These are phyloP conservation scores for Paracamarosporium sp. DNA, from an alignment of 2,329 filamentous ascomycete genomes.

Conservation along the genomic window DNA sequence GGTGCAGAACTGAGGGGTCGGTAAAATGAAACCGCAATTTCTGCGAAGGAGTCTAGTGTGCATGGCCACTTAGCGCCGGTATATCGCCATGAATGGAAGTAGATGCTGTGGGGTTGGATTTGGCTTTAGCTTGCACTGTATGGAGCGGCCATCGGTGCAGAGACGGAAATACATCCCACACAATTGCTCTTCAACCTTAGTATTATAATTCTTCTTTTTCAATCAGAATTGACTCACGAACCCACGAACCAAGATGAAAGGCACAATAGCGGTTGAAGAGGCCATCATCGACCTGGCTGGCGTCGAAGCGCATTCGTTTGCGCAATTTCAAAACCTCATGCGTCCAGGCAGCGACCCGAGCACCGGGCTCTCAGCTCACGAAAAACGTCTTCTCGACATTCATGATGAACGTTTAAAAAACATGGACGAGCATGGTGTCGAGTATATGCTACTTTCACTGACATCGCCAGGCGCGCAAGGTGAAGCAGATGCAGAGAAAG, in stretches of 20 bases:
- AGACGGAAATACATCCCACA: neutral
- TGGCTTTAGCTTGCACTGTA: neutral
- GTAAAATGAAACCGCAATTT: slow-evolving; percentile 12
- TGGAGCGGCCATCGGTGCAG: neutral
- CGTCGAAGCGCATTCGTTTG: slow-evolving; percentile 32
- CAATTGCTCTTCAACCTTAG: neutral
- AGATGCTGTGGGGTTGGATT: neutral
- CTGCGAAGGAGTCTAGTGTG: neutral
- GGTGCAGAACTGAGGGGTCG: slow-evolving; percentile 12
- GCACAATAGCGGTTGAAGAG: slow-evolving; percentile 37
- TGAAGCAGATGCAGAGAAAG: slow-evolving; percentile 29
- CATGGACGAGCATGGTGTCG: slow-evolving; percentile 38
- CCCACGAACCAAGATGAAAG: slow-evolving; percentile 22
- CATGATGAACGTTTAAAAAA: slow-evolving; percentile 31
- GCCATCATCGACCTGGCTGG: slow-evolving; percentile 37
- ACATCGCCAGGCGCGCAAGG: slow-evolving; percentile 36
- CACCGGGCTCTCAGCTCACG: slow-evolving; percentile 30
- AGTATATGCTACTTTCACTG: slow-evolving; percentile 38
- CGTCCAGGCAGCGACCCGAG: slow-evolving; percentile 26
- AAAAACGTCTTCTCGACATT: slow-evolving; percentile 33
- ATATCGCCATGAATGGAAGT: neutral
- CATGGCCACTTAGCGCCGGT: neutral
- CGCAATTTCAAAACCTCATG: slow-evolving; percentile 34
- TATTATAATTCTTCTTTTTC: neutral
- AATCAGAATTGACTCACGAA: neutral